Percentiles rank a stretch among this genome's conserved stretches.
Conservation (phyloP, 2,329 filamentous ascomycete species). For the Knoxdaviesia proteae region DNA sequence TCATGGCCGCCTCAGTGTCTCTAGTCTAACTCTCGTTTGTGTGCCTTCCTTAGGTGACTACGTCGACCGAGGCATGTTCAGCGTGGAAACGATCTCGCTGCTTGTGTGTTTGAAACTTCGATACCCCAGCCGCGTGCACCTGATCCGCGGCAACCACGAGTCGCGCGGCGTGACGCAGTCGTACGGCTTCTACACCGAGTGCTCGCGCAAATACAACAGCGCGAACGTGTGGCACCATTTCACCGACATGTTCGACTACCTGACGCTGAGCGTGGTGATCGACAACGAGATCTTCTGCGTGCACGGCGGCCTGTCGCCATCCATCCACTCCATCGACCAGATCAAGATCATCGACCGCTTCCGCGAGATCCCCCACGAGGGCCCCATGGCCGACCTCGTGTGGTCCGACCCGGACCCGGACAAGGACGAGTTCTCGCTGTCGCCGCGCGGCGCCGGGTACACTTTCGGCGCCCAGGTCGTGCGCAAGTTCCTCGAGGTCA, state of each 20-base stretch:
- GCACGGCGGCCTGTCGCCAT: conserved; percentile 73
- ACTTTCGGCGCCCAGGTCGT: conserved; percentile 96
- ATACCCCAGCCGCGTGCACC: conserved; percentile 85
- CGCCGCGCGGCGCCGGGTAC: conserved; percentile 82
- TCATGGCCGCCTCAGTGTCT: neutral
- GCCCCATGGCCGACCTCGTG: conserved; percentile 96
- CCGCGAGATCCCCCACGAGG: conserved; percentile 94
- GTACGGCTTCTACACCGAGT: conserved; percentile 98
- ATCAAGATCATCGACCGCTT: conserved; percentile 99
- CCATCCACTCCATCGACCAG: conserved; percentile 95
- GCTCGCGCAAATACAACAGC: conserved; percentile 92
- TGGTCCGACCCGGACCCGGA: conserved; percentile 98
- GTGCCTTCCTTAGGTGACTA: conserved; percentile 51
- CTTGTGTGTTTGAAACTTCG: conserved; percentile 92
- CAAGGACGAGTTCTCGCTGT: conserved; percentile 87
- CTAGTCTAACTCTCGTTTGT: neutral
- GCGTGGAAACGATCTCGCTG: conserved; percentile 93
- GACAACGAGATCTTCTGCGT: conserved; percentile 99
- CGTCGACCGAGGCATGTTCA: conserved; percentile 95
- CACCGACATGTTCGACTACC: conserved; percentile 98
- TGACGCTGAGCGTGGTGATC: conserved; percentile 91
- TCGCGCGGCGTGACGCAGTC: conserved; percentile 94
- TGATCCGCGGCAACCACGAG: conserved; percentile 96
- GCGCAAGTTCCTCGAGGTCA: conserved; percentile 93
- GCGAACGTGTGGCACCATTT: conserved; percentile 99